Base-by-base conservation (phyloP, 176 grass and related monocot genomes). In the Saccharum spontaneum region DNA sequence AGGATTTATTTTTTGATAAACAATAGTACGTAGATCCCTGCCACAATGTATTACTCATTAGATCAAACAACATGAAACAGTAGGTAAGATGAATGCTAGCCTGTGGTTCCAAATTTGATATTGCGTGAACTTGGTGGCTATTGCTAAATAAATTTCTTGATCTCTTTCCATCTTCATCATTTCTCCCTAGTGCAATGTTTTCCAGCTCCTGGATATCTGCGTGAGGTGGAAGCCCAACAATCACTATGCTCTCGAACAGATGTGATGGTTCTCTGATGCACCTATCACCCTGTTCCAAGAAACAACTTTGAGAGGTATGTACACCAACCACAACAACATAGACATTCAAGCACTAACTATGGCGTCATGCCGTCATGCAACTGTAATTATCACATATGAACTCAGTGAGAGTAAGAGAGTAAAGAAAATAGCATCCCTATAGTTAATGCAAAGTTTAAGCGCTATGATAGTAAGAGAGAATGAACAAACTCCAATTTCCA, bases 101-200 rank as follows among this genome's bases (percentile, higher is more conserved):
- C 97, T 97, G 97, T 64, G 97, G 97, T 83, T 96, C 97, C 83
- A 99, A 89, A 88, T 86, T 96, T 83, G 92, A 85, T 89, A 90
- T 41, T 15, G 91, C 91, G 31, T 96, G 94, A 85, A 99, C 90
- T 92, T 94, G 97, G 79, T 98, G 52, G 77, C 87, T 80, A 45
- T 84, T 94, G 67, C 86, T 44, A 76, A 99, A 90, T 75, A 90
- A 89, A 80, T 88, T 86, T 89, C 90, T 96, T 76, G 90, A 41
- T 89, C 75, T 96, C 55, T 87, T 99, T 79, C 49, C 62, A 83
- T 90, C 82, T 40, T 92, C 88, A 82, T 99, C 92, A 82, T 90
- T 90, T 84, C 71, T 90, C 43, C 87, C 88, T 54, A 92, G 67
- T 64, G 91, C 81, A 69, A 94, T 86, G 43, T 85, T 91, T 85